A percentile compares a stretch with the other conserved stretches of the same genome.
Evolutionary conservation across 805 yeast genomes (phyloP).

Genomic region (Myxozyma geophila): DNA sequence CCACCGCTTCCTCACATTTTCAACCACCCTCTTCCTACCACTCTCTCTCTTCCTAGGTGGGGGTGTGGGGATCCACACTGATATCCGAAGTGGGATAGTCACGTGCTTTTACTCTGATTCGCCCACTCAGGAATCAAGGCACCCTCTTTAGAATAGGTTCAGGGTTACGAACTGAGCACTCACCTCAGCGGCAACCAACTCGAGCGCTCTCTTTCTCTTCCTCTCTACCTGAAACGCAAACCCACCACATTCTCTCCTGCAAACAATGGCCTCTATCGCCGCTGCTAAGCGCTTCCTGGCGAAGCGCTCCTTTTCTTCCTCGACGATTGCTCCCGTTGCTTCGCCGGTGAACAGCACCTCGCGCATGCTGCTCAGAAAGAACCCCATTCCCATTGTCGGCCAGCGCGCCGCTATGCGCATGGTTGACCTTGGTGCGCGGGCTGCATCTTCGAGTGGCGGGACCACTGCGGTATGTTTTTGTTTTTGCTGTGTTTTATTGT

Average conservation of each 20-base stretch:
- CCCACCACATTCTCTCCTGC: too few species aligned
- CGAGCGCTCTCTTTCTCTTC: slow-evolving; percentile 8
- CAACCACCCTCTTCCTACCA: too few species aligned
- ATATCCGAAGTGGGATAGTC: slow-evolving; percentile 15
- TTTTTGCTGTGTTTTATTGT: neutral
- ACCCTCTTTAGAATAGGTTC: neutral
- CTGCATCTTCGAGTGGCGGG: slow-evolving; percentile 43
- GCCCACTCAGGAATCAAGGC: slow-evolving; percentile 3
- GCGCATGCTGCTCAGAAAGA: slow-evolving; percentile 27
- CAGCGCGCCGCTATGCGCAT: slow-evolving; percentile 44
- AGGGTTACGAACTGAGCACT: too few species aligned
- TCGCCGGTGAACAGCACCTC: slow-evolving; percentile 17
- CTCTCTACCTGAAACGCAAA: neutral
- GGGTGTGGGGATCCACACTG: slow-evolving; percentile 8
- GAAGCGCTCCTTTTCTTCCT: slow-evolving; percentile 32
- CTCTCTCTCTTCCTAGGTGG: neutral
- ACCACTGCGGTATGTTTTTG: slow-evolving; percentile 41
- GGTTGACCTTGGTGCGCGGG: slow-evolving; percentile 39
- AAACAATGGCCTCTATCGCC: slow-evolving; percentile 27
- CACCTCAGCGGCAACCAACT: neutral
- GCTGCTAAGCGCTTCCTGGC: slow-evolving; percentile 34
- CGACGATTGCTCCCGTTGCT: slow-evolving; percentile 20
- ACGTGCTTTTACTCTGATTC: slow-evolving; percentile 16
- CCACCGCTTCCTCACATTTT: too few species aligned
- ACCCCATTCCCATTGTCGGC: slow-evolving; percentile 37